Evolutionary conservation across 2,329 filamentous ascomycete species (phyloP).

Genomic region (Raffaelea albimanens): DNA sequence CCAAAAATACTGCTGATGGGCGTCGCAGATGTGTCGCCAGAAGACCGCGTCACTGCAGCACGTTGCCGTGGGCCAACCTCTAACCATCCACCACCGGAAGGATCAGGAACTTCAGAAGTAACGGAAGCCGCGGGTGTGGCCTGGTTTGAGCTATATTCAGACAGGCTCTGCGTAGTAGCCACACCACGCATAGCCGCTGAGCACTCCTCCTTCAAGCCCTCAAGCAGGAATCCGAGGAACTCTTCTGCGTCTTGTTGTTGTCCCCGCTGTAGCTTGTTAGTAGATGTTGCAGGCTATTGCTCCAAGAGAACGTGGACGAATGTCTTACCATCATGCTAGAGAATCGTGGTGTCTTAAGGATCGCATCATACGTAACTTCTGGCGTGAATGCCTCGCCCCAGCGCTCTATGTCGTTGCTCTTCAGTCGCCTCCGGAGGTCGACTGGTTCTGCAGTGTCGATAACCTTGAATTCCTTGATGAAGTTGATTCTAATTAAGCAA

Average conservation of each 20-base stretch:
- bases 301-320: too few species aligned
- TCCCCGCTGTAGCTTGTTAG: constrained; percentile 50
- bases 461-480: constrained; percentile 83
- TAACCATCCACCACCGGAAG: constrained; percentile 59
- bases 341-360: constrained; percentile 78
- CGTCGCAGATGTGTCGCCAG: constrained; percentile 62
- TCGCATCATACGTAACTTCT: constrained; percentile 91
- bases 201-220: constrained; percentile 90
- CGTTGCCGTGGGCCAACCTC: constrained; percentile 93
- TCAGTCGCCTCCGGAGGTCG: constrained; percentile 65
- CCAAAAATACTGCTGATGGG: constrained; percentile 93
- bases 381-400: constrained; percentile 88
- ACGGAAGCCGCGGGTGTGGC: constrained; percentile 28
- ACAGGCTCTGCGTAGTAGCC: constrained; percentile 23
- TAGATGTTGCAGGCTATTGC: too few species aligned
- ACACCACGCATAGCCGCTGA: constrained; percentile 58
- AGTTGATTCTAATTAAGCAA: constrained; percentile 63
- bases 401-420: constrained; percentile 75
- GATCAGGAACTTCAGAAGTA: constrained; percentile 18
- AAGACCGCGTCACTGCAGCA: constrained; percentile 74
- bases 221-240: constrained; percentile 86
- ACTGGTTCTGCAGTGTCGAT: constrained; percentile 69
- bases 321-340: constrained; percentile 74
- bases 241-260: constrained; percentile 98
- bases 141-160: constrained; percentile 30